Percentiles rank a stretch among this genome's conserved stretches.
These are phyloP conservation scores for Mycocentrospora acerina DNA, from an alignment of 2,329 filamentous ascomycete species.

Conservation along the genomic window DNA sequence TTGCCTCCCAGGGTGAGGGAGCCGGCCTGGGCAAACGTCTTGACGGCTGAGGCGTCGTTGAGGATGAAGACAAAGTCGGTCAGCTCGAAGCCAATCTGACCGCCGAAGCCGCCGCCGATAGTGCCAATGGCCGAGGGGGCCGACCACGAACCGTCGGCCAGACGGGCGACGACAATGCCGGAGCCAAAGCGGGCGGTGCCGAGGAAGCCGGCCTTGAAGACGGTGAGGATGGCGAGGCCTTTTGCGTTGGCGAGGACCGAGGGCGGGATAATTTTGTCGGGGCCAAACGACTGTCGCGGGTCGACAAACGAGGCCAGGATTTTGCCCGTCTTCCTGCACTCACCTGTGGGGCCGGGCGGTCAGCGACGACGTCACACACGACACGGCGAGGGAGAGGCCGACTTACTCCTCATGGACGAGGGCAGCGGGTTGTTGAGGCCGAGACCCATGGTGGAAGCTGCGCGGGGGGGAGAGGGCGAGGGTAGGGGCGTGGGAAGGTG, in stretches of 20 bases:
- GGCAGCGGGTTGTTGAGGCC: conserved; percentile 58
- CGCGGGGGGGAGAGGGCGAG: too few relatives aligned
- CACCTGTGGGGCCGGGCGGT: conserved; percentile 61
- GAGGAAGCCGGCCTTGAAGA: conserved; percentile 84
- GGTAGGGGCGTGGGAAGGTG: neutral
- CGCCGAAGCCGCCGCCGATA: conserved; percentile 78
- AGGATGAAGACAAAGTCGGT: conserved; percentile 98
- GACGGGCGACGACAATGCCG: conserved; percentile 77
- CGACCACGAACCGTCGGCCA: conserved; percentile 77
- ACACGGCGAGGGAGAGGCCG: conserved; percentile 2
- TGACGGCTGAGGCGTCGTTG: conserved; percentile 86
- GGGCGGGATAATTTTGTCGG: conserved; percentile 96
- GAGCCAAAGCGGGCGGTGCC: conserved; percentile 80
- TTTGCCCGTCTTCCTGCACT: conserved; percentile 96
- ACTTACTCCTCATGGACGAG: conserved; percentile 55
- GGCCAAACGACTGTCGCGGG: conserved; percentile 87
- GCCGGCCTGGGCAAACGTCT: conserved; percentile 89
- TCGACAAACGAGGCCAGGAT: conserved; percentile 95
- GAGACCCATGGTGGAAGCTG: conserved; percentile 42
- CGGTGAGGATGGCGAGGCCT: conserved; percentile 82
- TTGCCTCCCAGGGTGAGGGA: conserved; percentile 93
- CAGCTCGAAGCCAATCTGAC: conserved; percentile 83
- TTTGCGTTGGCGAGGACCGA: conserved; percentile 88
- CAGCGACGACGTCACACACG: conserved; percentile 34
- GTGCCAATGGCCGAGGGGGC: conserved; percentile 80